phyloP scores from a whole-genome alignment of 805 yeast species.

The Sporopachydermia lactativora region DNA sequence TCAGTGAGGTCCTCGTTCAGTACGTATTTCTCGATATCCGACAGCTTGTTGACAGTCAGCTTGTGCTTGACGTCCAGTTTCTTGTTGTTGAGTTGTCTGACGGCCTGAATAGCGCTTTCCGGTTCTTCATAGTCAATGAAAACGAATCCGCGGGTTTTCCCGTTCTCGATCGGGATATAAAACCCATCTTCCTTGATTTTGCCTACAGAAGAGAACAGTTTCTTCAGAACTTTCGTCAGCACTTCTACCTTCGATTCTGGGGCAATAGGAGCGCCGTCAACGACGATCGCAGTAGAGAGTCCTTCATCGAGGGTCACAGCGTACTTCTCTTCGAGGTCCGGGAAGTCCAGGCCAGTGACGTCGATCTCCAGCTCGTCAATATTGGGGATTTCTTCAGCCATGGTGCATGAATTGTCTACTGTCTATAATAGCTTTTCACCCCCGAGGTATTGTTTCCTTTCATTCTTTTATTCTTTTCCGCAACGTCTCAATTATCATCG shows the following conservation, averaged over 20 bases:
- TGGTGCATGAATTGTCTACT: no score
- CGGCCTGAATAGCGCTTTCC: constrained; percentile 61
- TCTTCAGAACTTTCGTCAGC: constrained; percentile 71
- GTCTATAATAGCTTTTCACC: no score
- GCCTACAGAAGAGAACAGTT: constrained; percentile 68
- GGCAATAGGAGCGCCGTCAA: constrained; percentile 93
- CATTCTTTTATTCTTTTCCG: no score
- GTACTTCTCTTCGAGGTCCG: constrained; percentile 73
- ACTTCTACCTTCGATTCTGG: constrained; percentile 80
- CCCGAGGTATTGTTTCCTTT: no score
- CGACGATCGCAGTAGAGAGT: constrained; percentile 66
- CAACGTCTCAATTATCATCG: no score
- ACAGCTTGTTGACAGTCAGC: constrained; percentile 65
- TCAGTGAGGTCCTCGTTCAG: constrained; percentile 44
- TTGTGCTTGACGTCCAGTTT: constrained; percentile 91
- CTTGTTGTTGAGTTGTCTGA: constrained; percentile 71
- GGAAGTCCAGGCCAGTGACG: constrained; percentile 51
- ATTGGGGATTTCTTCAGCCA: constrained; percentile 23
- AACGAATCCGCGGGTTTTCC: constrained; percentile 67
- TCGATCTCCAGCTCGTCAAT: constrained; percentile 39
- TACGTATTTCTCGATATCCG: constrained; percentile 72
- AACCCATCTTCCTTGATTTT: constrained; percentile 51
- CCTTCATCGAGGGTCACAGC: constrained; percentile 44
- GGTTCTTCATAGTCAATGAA: constrained; percentile 69
- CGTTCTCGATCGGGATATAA: constrained; percentile 63